Evolutionary conservation across 2,329 filamentous ascomycete species (phyloP).

Genomic region (Penicillium sp.): DNA sequence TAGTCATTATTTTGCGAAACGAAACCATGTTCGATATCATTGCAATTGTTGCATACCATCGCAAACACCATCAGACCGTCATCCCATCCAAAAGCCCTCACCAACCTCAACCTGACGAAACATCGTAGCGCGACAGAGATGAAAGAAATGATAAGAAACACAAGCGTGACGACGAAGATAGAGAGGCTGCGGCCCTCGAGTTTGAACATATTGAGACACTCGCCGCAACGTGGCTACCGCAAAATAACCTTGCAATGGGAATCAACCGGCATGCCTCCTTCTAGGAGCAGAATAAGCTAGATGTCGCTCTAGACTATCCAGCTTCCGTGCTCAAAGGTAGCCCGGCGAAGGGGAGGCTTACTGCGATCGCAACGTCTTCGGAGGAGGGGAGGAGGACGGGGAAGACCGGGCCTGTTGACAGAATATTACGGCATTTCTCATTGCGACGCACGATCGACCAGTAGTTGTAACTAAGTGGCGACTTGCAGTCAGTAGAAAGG

Average conservation of each 20-base stretch:
- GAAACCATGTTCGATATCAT: neutral
- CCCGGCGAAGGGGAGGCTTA: neutral
- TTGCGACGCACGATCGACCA: slow-evolving; percentile 2
- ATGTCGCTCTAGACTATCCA: slow-evolving; percentile 10
- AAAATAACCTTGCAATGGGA: neutral
- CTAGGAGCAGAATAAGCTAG: neutral
- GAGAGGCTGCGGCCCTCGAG: slow-evolving; percentile 38
- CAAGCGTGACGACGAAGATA: slow-evolving; percentile 39
- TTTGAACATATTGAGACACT: slow-evolving; percentile 32
- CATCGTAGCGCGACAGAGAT: slow-evolving; percentile 41
- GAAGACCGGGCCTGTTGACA: neutral
- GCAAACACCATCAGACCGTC: slow-evolving; percentile 43
- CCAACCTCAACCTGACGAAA: slow-evolving; percentile 40
- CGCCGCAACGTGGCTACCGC: slow-evolving; percentile 16
- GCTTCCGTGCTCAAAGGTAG: slow-evolving; percentile 7
- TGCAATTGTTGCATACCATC: slow-evolving; percentile 33
- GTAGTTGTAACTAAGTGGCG: neutral
- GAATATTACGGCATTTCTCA: slow-evolving; percentile 1
- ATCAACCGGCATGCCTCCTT: slow-evolving; percentile 6
- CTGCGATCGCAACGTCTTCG: neutral
- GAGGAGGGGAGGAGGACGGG: neutral
- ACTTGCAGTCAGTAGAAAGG: neutral
- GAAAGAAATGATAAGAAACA: slow-evolving; percentile 39
- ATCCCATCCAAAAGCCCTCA: slow-evolving; percentile 46
- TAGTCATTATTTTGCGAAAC: neutral